Conservation (phyloP, 257 asterid species). For the Gentiana macrophylla region DNA sequence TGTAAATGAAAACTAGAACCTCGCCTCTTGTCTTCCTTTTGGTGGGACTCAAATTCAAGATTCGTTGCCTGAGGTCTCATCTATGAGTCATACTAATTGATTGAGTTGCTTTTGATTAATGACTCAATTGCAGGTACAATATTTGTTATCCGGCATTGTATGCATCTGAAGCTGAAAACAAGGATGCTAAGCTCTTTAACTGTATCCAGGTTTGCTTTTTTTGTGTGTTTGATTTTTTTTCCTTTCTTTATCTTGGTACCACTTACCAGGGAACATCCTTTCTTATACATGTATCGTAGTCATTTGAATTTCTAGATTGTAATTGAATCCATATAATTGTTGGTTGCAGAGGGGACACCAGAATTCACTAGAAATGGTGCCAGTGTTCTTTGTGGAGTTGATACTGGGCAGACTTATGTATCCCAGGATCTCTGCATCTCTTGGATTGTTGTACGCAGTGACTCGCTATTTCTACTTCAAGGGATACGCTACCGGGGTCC, state of each 20-base stretch:
- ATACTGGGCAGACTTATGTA: slow-evolving; percentile 67
- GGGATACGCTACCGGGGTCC: slow-evolving; percentile 77
- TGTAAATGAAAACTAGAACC: no score
- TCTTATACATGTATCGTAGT: not conserved
- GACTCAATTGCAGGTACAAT: slow-evolving; percentile 46
- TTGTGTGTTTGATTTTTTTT: not conserved
- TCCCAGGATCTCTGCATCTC: slow-evolving; percentile 46
- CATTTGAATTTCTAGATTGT: not conserved
- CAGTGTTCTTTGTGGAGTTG: slow-evolving; percentile 48
- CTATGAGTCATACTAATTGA: no score
- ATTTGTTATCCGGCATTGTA: slow-evolving; percentile 69
- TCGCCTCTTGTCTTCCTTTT: no score
- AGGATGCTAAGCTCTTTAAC: slow-evolving; percentile 79
- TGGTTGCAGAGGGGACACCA: slow-evolving; percentile 88
- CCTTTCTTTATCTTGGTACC: not conserved
- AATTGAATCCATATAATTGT: slow-evolving; percentile 1
- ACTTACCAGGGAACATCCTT: no score
- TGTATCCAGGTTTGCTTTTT: slow-evolving; percentile 63
- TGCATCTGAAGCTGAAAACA: slow-evolving; percentile 72
- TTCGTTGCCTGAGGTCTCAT: no score
- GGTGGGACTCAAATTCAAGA: no score
- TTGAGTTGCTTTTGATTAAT: no score
- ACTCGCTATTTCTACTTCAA: slow-evolving; percentile 67
- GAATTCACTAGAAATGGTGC: slow-evolving; percentile 86
- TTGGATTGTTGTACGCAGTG: slow-evolving; percentile 40